Conservation (phyloP, 768 basidiomycete species). For the Mycena chlorophos region DNA sequence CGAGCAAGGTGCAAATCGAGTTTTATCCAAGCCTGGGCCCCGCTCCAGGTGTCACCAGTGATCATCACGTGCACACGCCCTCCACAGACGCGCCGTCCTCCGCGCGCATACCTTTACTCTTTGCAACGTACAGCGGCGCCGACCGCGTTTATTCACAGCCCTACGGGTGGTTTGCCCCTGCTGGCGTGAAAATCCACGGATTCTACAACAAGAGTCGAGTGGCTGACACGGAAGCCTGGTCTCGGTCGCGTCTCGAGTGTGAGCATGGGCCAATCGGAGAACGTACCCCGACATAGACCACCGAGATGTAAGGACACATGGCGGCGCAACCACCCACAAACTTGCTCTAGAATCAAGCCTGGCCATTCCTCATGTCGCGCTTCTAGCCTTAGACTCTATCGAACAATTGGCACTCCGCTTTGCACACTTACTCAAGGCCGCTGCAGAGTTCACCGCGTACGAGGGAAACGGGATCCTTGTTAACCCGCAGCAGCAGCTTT, state of each 20-base stretch:
- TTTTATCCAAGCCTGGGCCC: slow-evolving; percentile 1
- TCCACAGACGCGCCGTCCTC: background rate
- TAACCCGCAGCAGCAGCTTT: background rate
- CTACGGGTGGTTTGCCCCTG: background rate
- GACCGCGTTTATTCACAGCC: background rate
- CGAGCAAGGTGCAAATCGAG: background rate
- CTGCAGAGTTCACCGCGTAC: background rate
- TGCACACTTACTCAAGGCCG: background rate
- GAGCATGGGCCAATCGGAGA: background rate
- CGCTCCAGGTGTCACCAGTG: background rate
- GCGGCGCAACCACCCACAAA: no score
- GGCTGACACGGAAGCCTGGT: background rate
- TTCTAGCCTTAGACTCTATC: background rate
- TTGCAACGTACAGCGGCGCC: background rate
- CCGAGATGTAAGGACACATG: background rate
- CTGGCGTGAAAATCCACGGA: background rate
- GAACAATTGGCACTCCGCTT: background rate
- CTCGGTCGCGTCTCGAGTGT: background rate
- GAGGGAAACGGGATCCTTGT: background rate
- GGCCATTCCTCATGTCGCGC: background rate
- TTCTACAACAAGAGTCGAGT: no score
- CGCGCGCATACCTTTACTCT: background rate
- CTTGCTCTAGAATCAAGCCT: background rate
- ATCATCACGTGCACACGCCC: background rate
- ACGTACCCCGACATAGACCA: background rate